Percentiles rank a stretch among this genome's conserved stretches.
Conservation (phyloP, 257 asterid species). For the Capsicum pubescens region DNA sequence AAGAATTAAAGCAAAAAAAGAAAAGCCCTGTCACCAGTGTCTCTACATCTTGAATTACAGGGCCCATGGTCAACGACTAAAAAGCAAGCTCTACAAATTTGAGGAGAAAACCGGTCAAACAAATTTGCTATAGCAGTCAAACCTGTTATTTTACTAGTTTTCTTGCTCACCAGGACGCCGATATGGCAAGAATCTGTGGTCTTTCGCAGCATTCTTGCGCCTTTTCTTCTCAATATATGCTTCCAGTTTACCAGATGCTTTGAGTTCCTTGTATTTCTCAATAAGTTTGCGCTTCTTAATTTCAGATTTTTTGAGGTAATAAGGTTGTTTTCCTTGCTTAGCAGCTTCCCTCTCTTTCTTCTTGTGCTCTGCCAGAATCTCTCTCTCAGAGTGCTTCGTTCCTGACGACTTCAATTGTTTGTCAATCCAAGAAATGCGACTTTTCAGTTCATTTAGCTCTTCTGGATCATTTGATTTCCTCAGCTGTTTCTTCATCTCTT, state of each 20-base stretch:
- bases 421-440: slow-evolving; percentile 41
- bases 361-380: slow-evolving; percentile 81
- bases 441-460: slow-evolving; percentile 9
- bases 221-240: slow-evolving; percentile 82
- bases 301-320: slow-evolving; percentile 81
- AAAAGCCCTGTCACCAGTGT: too few species aligned
- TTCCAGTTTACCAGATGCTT: slow-evolving; percentile 85
- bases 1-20: background rate
- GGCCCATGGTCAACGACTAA: slow-evolving; percentile 9
- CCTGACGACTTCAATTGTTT: slow-evolving; percentile 74
- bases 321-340: slow-evolving; percentile 90
- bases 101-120: background rate
- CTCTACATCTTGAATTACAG: background rate
- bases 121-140: slow-evolving; percentile 14
- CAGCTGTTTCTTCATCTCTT: slow-evolving; percentile 38
- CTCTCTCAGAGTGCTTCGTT: slow-evolving; percentile 65
- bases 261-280: slow-evolving; percentile 82
- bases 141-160: slow-evolving; percentile 29
- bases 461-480: slow-evolving; percentile 21
- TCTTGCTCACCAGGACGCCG: slow-evolving; percentile 59
- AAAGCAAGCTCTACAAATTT: background rate
- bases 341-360: slow-evolving; percentile 96
- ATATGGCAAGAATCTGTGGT: slow-evolving; percentile 85
- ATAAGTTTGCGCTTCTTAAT: slow-evolving; percentile 64
- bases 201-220: slow-evolving; percentile 85